Evolutionary conservation across 805 yeast species (phyloP), one percentile per base, ranked within the genome.

Genomic region (Teunomyces kruisii): DNA sequence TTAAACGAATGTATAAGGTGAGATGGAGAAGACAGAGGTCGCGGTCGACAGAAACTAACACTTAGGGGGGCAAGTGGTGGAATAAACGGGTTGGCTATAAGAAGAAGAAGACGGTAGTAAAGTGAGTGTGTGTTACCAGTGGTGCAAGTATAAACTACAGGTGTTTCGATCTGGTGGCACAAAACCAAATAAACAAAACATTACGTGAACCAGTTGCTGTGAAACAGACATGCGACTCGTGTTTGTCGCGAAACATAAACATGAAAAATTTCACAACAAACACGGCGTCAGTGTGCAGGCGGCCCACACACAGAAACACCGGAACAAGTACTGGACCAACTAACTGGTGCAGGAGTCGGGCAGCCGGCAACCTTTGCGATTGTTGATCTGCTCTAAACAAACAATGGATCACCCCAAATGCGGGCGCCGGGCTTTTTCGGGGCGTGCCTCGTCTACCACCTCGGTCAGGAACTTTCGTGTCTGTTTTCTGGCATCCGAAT

Each of bases 21-120:
- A 35, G 38, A 17, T 9, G 27, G 16, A 22, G 28, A 22, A 22
- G 38, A 35, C 38, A 35, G 28, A 35, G n/a, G 38, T 35, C 38
- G 38, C 38, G 14, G 38, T 13, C 38, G 28, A 35, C 38, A 35
- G 38, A n/a, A 35, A 35, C 38, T 19, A 35, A 35, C 38, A 35
- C 14, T 10, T 24, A 33, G 27, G 37, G 15, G 17, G 22, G 22
- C 16, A 7, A 12, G n/a, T 35, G 28, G 13, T 35, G 9, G 38
- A 19, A 13, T 19, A 13, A n/a, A 35, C 28, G 26, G n/a, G 27
- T 13, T 35, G 28, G 38, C 27, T 35, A 14, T 12, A 24, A 22
- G 13, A 26, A 10, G 12, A 26, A 35, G 38, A 35, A 35, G 38
- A n/a, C 15, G 28, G 38, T 35, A 24, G n/a, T 22, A 22, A n/a